A percentile compares a stretch with the other conserved stretches of the same genome.
phyloP scores from a whole-genome alignment of 2,329 filamentous ascomycete species.

The Verticillium klebahnii region DNA sequence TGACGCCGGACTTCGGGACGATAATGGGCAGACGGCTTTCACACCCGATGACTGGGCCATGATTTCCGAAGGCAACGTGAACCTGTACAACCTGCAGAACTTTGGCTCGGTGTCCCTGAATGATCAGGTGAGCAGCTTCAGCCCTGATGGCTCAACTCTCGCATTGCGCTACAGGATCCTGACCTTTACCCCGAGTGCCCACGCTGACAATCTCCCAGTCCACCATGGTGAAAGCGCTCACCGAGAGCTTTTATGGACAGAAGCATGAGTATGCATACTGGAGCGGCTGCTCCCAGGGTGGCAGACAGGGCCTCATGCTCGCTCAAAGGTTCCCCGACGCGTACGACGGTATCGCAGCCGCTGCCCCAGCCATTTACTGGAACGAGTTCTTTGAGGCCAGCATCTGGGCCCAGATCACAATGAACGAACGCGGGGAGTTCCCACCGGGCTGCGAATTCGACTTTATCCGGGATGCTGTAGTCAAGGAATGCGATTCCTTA shows the following conservation, averaged over 20 bases:
- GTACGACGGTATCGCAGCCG: conserved; percentile 53
- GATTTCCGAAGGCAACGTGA: conserved; percentile 18
- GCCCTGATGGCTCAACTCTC: too few species aligned
- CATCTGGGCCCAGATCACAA: too few species aligned
- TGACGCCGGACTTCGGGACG: conserved; percentile 12
- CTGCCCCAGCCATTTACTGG: conserved; percentile 27
- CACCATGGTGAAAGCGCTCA: conserved; percentile 37
- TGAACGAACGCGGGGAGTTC: too few species aligned
- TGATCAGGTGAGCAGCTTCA: conserved; percentile 16
- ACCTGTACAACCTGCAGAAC: conserved; percentile 19
- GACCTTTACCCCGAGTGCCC: too few species aligned
- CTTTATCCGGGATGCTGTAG: too few species aligned
- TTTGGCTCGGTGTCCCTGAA: conserved; percentile 19
- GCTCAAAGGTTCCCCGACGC: conserved; percentile 49
- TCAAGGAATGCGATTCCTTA: too few species aligned
- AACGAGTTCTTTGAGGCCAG: too few species aligned
- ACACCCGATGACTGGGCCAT: background rate
- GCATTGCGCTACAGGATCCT: too few species aligned
- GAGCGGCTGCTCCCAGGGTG: conserved; percentile 54
- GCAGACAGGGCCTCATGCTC: conserved; percentile 51
- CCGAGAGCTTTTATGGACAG: conserved; percentile 39
- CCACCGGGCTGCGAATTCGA: too few species aligned
- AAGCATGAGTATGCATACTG: conserved; percentile 43
- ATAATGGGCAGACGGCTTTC: background rate
- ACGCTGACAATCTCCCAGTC: conserved; percentile 8